Evolutionary conservation across 495 filamentous ascomycete genomes (phyloP).

Genomic region (Neurospora sp.): DNA sequence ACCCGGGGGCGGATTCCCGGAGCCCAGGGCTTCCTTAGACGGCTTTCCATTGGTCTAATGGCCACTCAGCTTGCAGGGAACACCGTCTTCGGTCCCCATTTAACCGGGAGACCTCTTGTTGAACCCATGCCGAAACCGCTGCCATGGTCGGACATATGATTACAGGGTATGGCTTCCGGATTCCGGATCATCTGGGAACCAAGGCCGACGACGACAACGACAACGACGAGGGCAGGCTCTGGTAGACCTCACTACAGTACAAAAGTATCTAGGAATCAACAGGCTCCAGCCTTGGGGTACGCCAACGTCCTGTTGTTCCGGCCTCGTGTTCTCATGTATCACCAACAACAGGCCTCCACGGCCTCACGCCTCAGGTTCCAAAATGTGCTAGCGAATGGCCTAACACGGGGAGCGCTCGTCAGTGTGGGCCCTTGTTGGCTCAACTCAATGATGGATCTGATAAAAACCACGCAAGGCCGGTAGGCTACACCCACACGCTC

Average conservation of each 20-base stretch:
- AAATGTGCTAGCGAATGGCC: not conserved
- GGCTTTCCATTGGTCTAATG: not conserved
- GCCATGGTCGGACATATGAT: not conserved
- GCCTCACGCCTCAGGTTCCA: not conserved
- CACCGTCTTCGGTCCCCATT: not conserved
- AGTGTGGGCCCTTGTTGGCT: not conserved
- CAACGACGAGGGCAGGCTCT: not conserved
- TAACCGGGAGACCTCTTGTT: not conserved
- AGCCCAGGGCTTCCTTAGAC: not conserved
- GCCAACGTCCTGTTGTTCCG: not conserved
- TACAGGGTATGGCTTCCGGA: not conserved
- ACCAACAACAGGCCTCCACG: not conserved
- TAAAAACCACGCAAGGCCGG: not conserved
- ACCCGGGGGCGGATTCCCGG: not conserved
- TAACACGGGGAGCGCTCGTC: not conserved
- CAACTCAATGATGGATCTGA: not conserved
- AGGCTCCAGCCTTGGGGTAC: not conserved
- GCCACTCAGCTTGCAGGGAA: not conserved
- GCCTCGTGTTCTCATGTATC: not conserved
- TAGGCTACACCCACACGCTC: not conserved
- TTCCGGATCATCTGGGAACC: not conserved
- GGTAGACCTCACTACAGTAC: not conserved
- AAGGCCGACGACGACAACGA: not conserved
- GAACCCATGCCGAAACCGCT: not conserved
- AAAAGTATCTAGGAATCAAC: not conserved